These are phyloP conservation scores for Volutella citrinella DNA, from an alignment of 2,329 filamentous ascomycete genomes.

Conservation along the genomic window DNA sequence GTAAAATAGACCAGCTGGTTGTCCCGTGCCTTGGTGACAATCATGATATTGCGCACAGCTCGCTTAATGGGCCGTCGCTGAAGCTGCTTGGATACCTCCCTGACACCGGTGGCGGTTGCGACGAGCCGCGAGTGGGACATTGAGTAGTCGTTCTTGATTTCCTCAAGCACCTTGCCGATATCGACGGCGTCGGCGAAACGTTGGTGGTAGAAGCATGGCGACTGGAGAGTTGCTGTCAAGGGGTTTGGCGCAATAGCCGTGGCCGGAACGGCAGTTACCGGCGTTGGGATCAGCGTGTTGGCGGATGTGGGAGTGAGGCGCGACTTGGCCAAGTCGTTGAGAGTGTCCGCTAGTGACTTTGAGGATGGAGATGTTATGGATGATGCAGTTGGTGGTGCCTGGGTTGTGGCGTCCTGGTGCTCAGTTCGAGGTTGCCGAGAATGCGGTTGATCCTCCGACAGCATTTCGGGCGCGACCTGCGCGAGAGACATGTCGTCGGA, in stretches of 20 bases:
- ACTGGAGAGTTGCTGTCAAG: slow-evolving; percentile 60
- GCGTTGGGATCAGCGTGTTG: slow-evolving; percentile 14
- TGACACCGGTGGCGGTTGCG: slow-evolving; percentile 90
- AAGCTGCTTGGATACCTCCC: slow-evolving; percentile 93
- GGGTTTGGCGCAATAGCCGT: slow-evolving; percentile 14
- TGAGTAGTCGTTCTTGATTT: slow-evolving; percentile 84
- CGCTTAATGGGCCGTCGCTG: slow-evolving; percentile 89
- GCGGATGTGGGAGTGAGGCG: slow-evolving; percentile 28
- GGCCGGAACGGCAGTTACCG: slow-evolving; percentile 15
- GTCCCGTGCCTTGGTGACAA: slow-evolving; percentile 95
- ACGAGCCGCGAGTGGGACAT: slow-evolving; percentile 92
- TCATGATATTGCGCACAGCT: slow-evolving; percentile 93
- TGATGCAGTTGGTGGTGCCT: slow-evolving; percentile 5
- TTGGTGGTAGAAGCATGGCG: slow-evolving; percentile 97
- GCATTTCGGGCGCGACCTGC: neutral
- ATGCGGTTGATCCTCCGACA: neutral
- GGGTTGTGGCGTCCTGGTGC: neutral
- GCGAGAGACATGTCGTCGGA: neutral
- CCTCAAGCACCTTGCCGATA: slow-evolving; percentile 89
- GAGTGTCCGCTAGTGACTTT: slow-evolving; percentile 61
- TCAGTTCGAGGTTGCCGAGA: slow-evolving; percentile 3
- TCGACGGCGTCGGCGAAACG: slow-evolving; percentile 95
- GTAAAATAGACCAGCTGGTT: slow-evolving; percentile 90
- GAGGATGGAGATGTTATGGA: slow-evolving; percentile 43
- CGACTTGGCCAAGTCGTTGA: slow-evolving; percentile 50